Base-by-base conservation (phyloP, 768 basidiomycete species). In the Tricholoma bakamatsutake region DNA sequence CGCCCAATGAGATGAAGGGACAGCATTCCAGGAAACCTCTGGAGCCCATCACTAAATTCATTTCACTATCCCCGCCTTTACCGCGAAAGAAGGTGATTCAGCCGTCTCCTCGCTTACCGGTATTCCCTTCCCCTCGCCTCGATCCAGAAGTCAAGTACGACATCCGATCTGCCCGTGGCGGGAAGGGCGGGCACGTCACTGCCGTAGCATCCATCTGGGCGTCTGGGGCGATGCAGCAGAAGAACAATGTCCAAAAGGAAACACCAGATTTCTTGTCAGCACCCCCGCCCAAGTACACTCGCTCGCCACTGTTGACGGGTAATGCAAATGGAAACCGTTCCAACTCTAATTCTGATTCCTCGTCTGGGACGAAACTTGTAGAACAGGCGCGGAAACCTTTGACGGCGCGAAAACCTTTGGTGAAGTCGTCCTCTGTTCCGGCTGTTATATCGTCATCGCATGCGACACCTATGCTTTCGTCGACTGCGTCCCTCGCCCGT, bases 121-220 rank as follows among this genome's bases (percentile, higher is more conserved):
- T 61, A 0, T 71, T 74, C 54, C 69, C 74, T 2, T 59, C 69
- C 53, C 62, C 68, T 40, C 66, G 68, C 18, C 56, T 61, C 3
- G 80, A 83, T 57, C 73, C 79, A 0, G 85, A 83, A 51, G 77
- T 75, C 18, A 85, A 83, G 56, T 90, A 90, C 62, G 83, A 91
- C 62, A 68, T 89, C 24, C 82, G 85, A 11, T 90, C 88, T 35
- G 88, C 88, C 4, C 78, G 89, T 18, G 88, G 90, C 4, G 90
- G 90, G 2, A 73, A 79, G 42, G 90, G 90, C 2, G 90, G 89
- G 11, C 78, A 80, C 52, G 90, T 91, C 13, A 76, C 87, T 2
- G 75, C 88, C 4, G 87, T 90, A 1, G 82, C 87, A 0, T 80
- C 88, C 2, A 71, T 92, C 21, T 92, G 89, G 88, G 81, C 86